Evolutionary conservation across 2,329 filamentous ascomycete genomes (phyloP).

Genomic region (Aspergillus novofumigatus): DNA sequence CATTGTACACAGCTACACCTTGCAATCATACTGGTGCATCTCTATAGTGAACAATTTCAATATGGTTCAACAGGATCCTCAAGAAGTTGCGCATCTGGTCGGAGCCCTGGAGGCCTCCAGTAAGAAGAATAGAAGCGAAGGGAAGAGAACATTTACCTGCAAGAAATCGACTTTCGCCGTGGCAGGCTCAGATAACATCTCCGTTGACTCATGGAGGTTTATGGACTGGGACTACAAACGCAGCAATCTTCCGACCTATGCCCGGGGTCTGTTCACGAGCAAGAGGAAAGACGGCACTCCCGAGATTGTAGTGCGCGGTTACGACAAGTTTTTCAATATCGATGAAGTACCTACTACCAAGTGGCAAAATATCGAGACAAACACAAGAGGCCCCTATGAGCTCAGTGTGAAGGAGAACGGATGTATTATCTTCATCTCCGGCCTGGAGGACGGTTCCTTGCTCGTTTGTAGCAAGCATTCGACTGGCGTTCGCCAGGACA

Average conservation of each 20-base stretch:
- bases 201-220: constrained; percentile 87
- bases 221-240: constrained; percentile 97
- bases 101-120: constrained; percentile 55
- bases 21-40: background rate
- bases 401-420: constrained; percentile 97
- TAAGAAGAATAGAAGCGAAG: constrained; percentile 44
- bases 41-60: constrained; percentile 12
- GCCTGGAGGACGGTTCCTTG: constrained; percentile 80
- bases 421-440: constrained; percentile 98
- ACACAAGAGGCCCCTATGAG: constrained; percentile 86
- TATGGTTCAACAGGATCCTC: constrained; percentile 65
- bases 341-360: constrained; percentile 75
- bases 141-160: constrained; percentile 62
- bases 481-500: constrained; percentile 72
- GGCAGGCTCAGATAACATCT: constrained; percentile 58
- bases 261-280: constrained; percentile 90
- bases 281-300: constrained; percentile 58
- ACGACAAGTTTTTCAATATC: constrained; percentile 99
- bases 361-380: constrained; percentile 71
- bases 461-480: constrained; percentile 99
- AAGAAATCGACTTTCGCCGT: constrained; percentile 78
- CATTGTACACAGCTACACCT: background rate
- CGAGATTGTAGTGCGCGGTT: constrained; percentile 84
- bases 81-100: constrained; percentile 64
- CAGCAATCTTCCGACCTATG: constrained; percentile 79